A percentile compares a stretch with the other conserved stretches of the same genome.
phyloP scores from a whole-genome alignment of 2,329 filamentous ascomycete species.

The Calonectria hawksworthii region DNA sequence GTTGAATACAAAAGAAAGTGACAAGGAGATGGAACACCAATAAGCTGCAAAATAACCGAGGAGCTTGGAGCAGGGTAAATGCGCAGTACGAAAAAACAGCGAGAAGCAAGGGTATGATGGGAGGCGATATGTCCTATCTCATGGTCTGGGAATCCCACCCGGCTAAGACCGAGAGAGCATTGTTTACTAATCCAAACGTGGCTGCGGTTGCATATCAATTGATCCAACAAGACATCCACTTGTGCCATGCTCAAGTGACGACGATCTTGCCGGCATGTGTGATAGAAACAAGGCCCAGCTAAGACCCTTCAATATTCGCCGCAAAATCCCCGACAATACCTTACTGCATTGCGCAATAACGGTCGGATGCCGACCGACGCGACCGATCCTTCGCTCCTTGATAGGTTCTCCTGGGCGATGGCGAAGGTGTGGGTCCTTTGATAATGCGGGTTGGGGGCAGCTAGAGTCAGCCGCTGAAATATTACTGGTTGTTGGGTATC shows the following conservation, averaged over 20 bases:
- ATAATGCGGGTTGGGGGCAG: not conserved
- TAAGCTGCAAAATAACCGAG: not conserved
- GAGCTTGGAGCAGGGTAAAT: not conserved
- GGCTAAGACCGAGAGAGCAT: not conserved
- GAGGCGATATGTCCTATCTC: not conserved
- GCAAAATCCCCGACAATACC: conserved; percentile 5
- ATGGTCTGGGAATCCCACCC: not conserved
- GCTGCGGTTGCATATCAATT: not conserved
- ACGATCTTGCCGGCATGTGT: not conserved
- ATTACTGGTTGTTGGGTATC: not conserved
- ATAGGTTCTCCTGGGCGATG: not conserved
- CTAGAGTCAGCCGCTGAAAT: not conserved
- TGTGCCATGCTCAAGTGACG: not conserved
- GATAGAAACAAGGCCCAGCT: not conserved
- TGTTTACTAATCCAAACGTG: not conserved
- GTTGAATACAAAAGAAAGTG: not conserved
- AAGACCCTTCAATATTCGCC: not conserved
- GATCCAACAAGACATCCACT: not conserved
- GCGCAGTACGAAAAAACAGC: not conserved
- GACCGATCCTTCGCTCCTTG: not conserved
- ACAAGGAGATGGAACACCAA: not conserved
- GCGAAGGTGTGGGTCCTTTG: not conserved
- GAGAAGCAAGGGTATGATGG: not conserved
- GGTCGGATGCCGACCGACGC: not conserved
- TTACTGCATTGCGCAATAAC: not conserved